Conservation (phyloP, 2,329 filamentous ascomycete genomes). For the Pyrenochaeta sp. region DNA sequence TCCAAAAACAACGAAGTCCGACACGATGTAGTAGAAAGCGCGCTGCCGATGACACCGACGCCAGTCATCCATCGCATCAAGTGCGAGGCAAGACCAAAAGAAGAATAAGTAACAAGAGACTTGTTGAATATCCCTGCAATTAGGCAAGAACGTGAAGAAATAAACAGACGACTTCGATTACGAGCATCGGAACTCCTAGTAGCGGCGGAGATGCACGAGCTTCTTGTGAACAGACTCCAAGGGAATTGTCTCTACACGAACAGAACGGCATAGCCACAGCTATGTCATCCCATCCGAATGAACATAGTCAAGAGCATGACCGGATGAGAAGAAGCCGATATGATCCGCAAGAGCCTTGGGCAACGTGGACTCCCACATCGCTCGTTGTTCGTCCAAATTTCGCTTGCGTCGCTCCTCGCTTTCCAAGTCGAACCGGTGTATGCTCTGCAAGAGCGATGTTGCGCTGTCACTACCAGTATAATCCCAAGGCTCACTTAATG, state of each 20-base stretch:
- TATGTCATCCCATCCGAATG: slow-evolving; percentile 1
- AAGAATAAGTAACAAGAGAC: not conserved
- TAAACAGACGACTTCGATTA: not conserved
- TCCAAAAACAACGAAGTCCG: not conserved
- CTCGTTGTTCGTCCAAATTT: slow-evolving; percentile 22
- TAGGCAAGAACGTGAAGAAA: not conserved
- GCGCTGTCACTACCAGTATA: slow-evolving; percentile 5
- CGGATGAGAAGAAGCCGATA: slow-evolving; percentile 15
- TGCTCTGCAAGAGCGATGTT: slow-evolving; percentile 12
- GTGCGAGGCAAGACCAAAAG: not conserved
- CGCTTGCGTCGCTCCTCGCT: slow-evolving; percentile 7
- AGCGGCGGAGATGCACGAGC: not conserved
- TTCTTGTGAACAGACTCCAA: not conserved
- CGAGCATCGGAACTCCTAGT: not conserved
- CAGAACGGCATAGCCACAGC: not conserved
- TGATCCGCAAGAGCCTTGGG: slow-evolving; percentile 17
- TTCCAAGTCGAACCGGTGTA: slow-evolving; percentile 9
- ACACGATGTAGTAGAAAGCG: not conserved
- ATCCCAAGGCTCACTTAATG: slow-evolving; percentile 10
- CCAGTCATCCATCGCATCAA: not conserved
- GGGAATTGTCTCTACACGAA: not conserved
- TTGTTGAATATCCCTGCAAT: not conserved
- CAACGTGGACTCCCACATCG: slow-evolving; percentile 30
- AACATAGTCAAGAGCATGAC: slow-evolving; percentile 8
- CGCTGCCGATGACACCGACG: not conserved